Base-by-base conservation (phyloP, 1,284 basidiomycete species). In the Phenoliferia sp. region DNA sequence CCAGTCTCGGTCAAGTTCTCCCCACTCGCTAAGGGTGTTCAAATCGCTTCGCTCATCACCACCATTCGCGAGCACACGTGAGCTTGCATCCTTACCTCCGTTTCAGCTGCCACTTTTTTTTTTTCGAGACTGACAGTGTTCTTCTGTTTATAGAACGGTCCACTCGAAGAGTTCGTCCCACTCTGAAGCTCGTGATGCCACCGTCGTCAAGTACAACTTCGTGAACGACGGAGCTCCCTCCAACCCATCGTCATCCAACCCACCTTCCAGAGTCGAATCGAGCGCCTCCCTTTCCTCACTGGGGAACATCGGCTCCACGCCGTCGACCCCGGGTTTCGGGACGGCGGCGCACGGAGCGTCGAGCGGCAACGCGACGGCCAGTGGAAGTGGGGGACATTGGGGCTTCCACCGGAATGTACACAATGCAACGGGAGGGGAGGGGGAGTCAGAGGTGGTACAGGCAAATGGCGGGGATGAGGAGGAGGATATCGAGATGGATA, bases 1-100 rank as follows among this genome's bases (percentile, higher is more conserved):
- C 88, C 88, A 0, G 88, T 90, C 0, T 82, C 89, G 28, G 84
- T 92, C 80, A 95, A 94, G 79, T 91, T 95, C 77, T 87, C 87
- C 61, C 93, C 94, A 0, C 81, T 95, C 15, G 82, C 84, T 50
- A 96, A 97, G 78, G 94, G 94, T 16, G 87, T 90, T 6, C 81
- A 83, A 54, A 88, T 96, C 15, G 80, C 86, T 3, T 84, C 80
- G 62, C 84, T 94, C 32, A 81, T 83, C 32, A 89, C 88, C 3
- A 84, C 86, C 6, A 82, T 96, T 64, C 87, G 88, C 69, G 92
- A 95, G 80, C 82, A 83, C 74, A 79, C 81, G 56, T 76, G 28
- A 64, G 71, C 36, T n/a, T 64, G 1, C 9, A 5, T 35, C 5
- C 29, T 9, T 9, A n/a, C 32, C 19, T 44, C 19, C 34, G 31